phyloP scores from a whole-genome alignment of 257 asterid species.

The Lithospermum erythrorhizon region DNA sequence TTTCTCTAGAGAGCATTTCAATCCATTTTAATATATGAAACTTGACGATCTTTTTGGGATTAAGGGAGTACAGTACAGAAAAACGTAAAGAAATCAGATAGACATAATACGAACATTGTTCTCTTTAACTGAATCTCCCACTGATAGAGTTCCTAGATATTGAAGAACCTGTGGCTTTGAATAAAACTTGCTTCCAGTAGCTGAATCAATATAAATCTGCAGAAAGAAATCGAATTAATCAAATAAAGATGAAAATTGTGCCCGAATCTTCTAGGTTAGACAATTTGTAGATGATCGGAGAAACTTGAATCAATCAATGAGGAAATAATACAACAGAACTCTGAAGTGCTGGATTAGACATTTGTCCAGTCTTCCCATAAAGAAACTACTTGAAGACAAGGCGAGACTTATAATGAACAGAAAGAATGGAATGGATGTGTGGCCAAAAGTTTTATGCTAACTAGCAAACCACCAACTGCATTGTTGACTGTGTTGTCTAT shows the following conservation, averaged over 20 bases:
- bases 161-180: slow-evolving; percentile 39
- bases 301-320: neutral
- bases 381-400: neutral
- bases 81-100: neutral
- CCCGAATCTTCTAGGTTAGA: neutral
- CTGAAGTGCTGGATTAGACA: neutral
- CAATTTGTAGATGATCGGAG: neutral
- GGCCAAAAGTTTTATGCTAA: neutral
- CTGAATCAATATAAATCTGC: slow-evolving; percentile 47
- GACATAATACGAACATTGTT: slow-evolving; percentile 15
- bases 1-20: no score
- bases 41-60: no score
- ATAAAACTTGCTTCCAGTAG: slow-evolving; percentile 40
- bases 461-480: neutral
- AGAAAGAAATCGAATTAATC: slow-evolving; percentile 5
- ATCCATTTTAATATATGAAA: no score
- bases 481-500: neutral
- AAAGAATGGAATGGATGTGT: neutral
- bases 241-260: neutral
- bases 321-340: neutral
- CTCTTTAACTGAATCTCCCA: slow-evolving; percentile 11
- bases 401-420: neutral
- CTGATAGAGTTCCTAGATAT: slow-evolving; percentile 23
- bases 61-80: no score
- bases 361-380: neutral